Conservation (phyloP, 2,329 filamentous ascomycete genomes). For the Bipolaris bicolor region DNA sequence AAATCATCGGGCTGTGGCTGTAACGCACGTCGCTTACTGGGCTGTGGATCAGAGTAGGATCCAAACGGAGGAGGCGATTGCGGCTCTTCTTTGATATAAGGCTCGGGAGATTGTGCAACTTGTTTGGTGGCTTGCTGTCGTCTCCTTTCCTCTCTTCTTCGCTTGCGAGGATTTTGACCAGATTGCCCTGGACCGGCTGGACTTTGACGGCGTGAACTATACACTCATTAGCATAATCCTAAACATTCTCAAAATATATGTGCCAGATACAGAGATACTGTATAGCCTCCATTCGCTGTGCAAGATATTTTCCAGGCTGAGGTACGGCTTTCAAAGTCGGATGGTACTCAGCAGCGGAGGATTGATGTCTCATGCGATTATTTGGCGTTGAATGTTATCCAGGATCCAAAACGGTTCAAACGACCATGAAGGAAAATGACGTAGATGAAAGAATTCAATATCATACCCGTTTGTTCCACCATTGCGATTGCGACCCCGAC, state of each 20-base stretch:
- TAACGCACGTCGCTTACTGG: constrained; percentile 50
- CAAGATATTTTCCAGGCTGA: background rate
- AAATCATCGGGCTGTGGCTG: constrained; percentile 46
- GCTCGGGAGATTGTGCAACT: constrained; percentile 48
- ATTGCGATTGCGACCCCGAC: constrained; percentile 33
- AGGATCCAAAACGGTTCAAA: background rate
- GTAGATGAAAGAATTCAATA: constrained; percentile 14
- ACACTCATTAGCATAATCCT: constrained; percentile 18
- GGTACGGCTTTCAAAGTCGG: background rate
- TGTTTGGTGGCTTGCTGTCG: constrained; percentile 44
- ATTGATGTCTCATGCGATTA: background rate
- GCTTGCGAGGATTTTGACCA: constrained; percentile 58
- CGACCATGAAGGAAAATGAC: constrained; percentile 31
- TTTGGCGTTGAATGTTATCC: background rate
- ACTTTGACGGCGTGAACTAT: constrained; percentile 50
- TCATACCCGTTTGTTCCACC: constrained; percentile 43
- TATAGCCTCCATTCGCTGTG: background rate
- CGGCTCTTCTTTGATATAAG: constrained; percentile 68
- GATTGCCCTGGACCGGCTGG: constrained; percentile 51
- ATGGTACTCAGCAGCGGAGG: background rate
- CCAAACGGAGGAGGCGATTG: constrained; percentile 65
- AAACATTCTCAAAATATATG: background rate
- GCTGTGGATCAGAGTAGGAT: constrained; percentile 44
- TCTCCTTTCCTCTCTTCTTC: constrained; percentile 54
- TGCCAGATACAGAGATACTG: background rate